phyloP scores from a whole-genome alignment of 176 grass and related monocot genomes.

The Olyra latifolia region DNA sequence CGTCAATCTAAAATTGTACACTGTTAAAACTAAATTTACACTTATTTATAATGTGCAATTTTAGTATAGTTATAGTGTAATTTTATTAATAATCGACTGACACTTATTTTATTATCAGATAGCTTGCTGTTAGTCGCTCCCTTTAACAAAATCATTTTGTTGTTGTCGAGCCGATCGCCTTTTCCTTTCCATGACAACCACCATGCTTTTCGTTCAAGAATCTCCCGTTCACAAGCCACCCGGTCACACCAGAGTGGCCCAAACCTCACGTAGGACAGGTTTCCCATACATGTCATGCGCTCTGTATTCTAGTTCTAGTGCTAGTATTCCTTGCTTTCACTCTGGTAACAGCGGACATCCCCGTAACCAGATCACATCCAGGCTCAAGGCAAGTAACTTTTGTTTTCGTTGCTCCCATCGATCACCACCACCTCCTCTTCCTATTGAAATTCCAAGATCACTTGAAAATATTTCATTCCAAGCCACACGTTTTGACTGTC shows the following conservation, averaged over 20 bases:
- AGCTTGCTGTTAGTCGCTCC: no score
- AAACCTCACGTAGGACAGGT: background rate
- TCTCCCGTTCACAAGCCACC: slow-evolving; percentile 1
- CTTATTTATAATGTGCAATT: no score
- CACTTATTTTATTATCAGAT: no score
- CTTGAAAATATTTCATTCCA: background rate
- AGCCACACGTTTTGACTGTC: background rate
- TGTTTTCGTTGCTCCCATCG: background rate
- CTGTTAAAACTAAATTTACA: no score
- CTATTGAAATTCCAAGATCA: background rate
- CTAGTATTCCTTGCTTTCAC: slow-evolving; percentile 31
- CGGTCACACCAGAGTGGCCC: background rate
- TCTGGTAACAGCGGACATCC: background rate
- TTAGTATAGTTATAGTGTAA: no score
- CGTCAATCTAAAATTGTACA: no score
- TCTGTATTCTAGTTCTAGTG: no score
- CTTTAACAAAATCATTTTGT: background rate
- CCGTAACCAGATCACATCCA: slow-evolving; percentile 8
- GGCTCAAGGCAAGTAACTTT: slow-evolving; percentile 27
- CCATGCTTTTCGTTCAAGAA: slow-evolving; percentile 25
- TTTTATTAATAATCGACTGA: no score
- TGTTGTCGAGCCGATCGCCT: background rate
- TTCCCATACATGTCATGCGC: background rate
- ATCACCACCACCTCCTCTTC: background rate
- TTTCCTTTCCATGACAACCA: slow-evolving; percentile 33